Evolutionary conservation across 148 eudicot genomes (phyloP).

Genomic region (Arctostaphylos glauca): DNA sequence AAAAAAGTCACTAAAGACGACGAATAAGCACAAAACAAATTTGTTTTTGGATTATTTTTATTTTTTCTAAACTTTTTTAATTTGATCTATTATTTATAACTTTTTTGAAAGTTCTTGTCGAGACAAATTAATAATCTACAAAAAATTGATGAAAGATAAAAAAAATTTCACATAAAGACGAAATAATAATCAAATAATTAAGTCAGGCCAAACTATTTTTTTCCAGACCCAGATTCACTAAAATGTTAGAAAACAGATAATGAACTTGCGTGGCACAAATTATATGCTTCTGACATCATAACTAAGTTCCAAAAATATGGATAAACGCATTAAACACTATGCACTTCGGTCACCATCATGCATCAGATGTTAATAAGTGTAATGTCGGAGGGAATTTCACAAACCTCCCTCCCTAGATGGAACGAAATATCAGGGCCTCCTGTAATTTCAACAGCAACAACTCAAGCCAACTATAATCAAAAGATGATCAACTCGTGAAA

Average conservation of each 20-base stretch:
- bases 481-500: not conserved
- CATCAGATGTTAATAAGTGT: not conserved
- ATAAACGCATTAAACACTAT: too few relatives aligned
- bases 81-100: too few relatives aligned
- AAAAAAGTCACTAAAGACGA: too few relatives aligned
- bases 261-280: not conserved
- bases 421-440: conserved; percentile 96
- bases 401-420: conserved; percentile 94
- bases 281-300: not conserved
- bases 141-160: too few relatives aligned
- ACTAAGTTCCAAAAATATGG: not conserved
- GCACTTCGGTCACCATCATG: not conserved
- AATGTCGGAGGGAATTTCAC: conserved; percentile 7
- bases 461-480: conserved; percentile 63
- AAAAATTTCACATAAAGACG: too few relatives aligned
- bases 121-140: too few relatives aligned
- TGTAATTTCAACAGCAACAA: conserved; percentile 90
- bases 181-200: too few relatives aligned
- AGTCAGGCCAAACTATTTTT: too few relatives aligned
- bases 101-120: too few relatives aligned
- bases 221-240: not conserved
- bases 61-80: too few relatives aligned
- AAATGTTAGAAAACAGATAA: not conserved
- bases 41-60: too few relatives aligned
- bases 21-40: too few relatives aligned